Base-by-base conservation (phyloP, 108 stramenopile species). In the Skeletonema costatum region DNA sequence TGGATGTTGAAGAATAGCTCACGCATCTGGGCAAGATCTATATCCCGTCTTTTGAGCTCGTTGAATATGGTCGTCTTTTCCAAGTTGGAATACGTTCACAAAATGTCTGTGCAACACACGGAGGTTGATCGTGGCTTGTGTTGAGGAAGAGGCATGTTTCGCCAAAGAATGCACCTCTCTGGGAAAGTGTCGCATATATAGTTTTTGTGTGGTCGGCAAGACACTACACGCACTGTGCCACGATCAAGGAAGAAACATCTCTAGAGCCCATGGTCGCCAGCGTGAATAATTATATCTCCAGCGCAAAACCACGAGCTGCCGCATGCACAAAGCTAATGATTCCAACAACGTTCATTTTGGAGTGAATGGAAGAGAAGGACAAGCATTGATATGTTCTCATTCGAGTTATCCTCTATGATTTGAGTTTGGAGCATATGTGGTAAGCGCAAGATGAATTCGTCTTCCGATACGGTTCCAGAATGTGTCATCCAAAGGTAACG, bases 91-190 rank as follows among this genome's bases (percentile, higher is more conserved):
- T 12, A 77, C 77, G 41, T 88, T 88, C 88, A 61, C 84, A 78
- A 65, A 87, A 87, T 35, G 80, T 73, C 31, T 58, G 36, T 8
- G 86, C 86, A 17, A 17, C 44, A 32, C 1, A 86, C 80, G 4
- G 88, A 68, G 39, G 78, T 60, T n/a, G 50, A 48, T 8, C 88
- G 64, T 63, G 71, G 83, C 73, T 84, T 76, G 58, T 89, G 58
- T 89, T 87, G 70, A 86, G 78, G 80, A 90, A 86, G 11, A 90
- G 62, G 16, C 35, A 78, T 12, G 85, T 87, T 69, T 90, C 89
- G 21, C 89, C 89, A 70, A 90, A 90, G 73, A 84, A 87, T 14
- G 74, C 42, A 4, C 87, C 89, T 60, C 64, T 73, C 39, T 41
- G 39, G n/a, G 51, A 41, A 13, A 90, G 63, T 38, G 85, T 90